Evolutionary conservation across 805 yeast genomes (phyloP).

Genomic region (Metschnikowia gelsemii): DNA sequence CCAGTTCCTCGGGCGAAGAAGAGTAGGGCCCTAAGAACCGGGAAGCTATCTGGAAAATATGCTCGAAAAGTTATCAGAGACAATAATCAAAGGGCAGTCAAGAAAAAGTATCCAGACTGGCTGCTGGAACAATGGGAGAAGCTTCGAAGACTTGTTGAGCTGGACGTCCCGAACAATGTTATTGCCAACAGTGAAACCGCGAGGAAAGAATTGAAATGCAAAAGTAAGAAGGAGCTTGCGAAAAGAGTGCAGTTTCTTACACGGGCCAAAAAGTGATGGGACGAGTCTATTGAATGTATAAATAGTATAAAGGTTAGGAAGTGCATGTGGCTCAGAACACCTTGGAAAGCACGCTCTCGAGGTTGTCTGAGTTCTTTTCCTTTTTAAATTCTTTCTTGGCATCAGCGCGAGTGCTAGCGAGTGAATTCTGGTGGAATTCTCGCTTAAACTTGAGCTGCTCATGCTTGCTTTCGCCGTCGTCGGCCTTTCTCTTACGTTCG

Average conservation of each 20-base stretch:
- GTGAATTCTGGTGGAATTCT: slow-evolving; percentile 67
- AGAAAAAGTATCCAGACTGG: slow-evolving; percentile 23
- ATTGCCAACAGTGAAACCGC: slow-evolving; percentile 31
- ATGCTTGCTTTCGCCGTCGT: slow-evolving; percentile 9
- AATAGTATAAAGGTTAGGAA: not conserved
- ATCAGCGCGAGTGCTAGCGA: slow-evolving; percentile 64
- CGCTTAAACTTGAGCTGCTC: slow-evolving; percentile 35
- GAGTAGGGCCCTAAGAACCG: not conserved
- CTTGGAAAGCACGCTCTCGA: slow-evolving; percentile 50
- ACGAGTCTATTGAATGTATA: not conserved
- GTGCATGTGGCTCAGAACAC: slow-evolving; percentile 39
- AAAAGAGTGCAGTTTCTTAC: slow-evolving; percentile 25
- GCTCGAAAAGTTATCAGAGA: slow-evolving; percentile 20
- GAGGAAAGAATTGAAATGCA: slow-evolving; percentile 28
- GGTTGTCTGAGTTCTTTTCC: slow-evolving; percentile 39
- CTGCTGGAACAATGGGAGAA: slow-evolving; percentile 33
- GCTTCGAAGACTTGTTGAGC: slow-evolving; percentile 29
- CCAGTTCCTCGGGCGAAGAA: not conserved
- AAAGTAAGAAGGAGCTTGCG: slow-evolving; percentile 29
- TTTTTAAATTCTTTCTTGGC: slow-evolving; percentile 51
- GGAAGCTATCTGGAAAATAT: slow-evolving; percentile 22
- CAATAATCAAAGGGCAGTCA: not conserved
- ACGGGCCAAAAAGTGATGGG: not conserved
- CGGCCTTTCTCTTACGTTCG: slow-evolving; percentile 44
- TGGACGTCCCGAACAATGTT: slow-evolving; percentile 28